Evolutionary conservation across 2,329 filamentous ascomycete species (phyloP).

Genomic region (Sporothrix schenckii): DNA sequence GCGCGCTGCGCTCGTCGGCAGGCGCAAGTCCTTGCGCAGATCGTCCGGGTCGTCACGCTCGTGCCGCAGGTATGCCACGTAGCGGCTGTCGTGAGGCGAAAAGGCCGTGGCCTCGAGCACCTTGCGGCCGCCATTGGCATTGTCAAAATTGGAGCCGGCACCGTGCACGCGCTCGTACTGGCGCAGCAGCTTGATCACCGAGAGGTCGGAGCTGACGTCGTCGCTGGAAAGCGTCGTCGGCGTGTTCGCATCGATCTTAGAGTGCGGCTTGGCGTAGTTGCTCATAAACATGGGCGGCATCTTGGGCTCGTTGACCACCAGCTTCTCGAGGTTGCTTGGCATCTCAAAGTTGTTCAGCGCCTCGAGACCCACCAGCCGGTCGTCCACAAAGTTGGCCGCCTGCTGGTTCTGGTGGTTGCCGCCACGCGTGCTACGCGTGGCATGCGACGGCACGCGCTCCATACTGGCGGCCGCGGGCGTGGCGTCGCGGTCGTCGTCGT

Average conservation of each 20-base stretch:
- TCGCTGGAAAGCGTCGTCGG: constrained; percentile 55
- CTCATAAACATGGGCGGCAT: constrained; percentile 60
- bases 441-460: constrained; percentile 66
- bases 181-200: constrained; percentile 61
- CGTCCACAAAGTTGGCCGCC: constrained; percentile 55
- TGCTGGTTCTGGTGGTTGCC: constrained; percentile 49
- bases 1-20: constrained; percentile 51
- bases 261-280: constrained; percentile 62
- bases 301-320: constrained; percentile 60
- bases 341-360: constrained; percentile 62
- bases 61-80: constrained; percentile 53
- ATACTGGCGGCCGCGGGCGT: constrained; percentile 53
- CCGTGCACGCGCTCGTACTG: constrained; percentile 59
- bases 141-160: constrained; percentile 59
- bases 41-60: constrained; percentile 53
- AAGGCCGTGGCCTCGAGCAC: constrained; percentile 59
- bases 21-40: constrained; percentile 54
- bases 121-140: constrained; percentile 56
- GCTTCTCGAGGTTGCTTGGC: constrained; percentile 60
- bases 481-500: constrained; percentile 52
- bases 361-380: constrained; percentile 62
- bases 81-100: constrained; percentile 53
- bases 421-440: constrained; percentile 64
- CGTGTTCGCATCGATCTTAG: constrained; percentile 60
- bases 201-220: constrained; percentile 58